Base-by-base conservation (phyloP, 257 asterid genomes). In the Henckelia pumila region DNA sequence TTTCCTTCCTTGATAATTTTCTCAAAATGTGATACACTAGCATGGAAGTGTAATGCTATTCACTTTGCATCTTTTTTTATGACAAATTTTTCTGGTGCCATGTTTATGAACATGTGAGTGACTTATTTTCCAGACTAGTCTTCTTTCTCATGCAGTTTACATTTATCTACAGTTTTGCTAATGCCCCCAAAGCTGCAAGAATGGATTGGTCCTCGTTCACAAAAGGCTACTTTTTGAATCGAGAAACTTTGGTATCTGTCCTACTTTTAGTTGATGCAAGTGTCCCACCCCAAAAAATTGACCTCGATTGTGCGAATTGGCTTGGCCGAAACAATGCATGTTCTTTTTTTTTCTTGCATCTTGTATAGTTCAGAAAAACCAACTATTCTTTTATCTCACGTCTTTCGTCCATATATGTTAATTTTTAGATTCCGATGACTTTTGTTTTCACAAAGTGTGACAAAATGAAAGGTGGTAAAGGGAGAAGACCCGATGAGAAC, bases 301-400 rank as follows among this genome's bases (percentile, higher is more conserved):
- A 93, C 84, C 86, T 93, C 57, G 99, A 90, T 78, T 93, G 99
- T 72, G 97, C 99, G 53, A 90, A 90, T 78, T 93, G 99, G 99
- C 95, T 93, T 58, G 99, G 97, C 66, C 86, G 99, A 63, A 93
- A 86, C 81, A 78, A 85, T 40, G 97, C 88, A 82, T 24, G 79
- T 22, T 59, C 2, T 66, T 63, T 74, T 74, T 59, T 44, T 3
- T 71, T 40, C 52, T 44, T 44, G 52, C 19, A 44, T 44, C 52
- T 14, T 44, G 1, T 44, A 19, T 44, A 14, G 52, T 44, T 44
- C 19, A 44, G 19, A 44, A 44, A 9, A 44, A 14, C 52, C 52
- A 14, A 13, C 52, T 13, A 14, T 19, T 44, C 19, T 13, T 4
- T 44, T 44, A 14, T 44, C 52, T 44, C 19, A 44, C 52, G 0